Conservation (phyloP, 2,329 filamentous ascomycete genomes). For the Aphanocladium album region DNA sequence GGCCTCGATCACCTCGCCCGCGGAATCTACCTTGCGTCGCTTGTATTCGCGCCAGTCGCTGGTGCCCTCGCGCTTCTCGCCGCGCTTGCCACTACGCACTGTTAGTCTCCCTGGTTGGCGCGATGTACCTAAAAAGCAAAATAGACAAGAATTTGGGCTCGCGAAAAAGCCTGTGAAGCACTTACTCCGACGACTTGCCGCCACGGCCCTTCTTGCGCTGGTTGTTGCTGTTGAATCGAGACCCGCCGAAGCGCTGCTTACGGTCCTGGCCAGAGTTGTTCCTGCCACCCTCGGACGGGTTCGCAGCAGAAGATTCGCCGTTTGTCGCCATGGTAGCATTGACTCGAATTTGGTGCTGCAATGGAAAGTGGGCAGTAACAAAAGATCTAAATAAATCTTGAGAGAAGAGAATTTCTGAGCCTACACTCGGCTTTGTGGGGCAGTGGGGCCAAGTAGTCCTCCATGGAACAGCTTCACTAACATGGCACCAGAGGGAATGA, state of each 20-base stretch:
- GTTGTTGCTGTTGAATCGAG: conserved; percentile 10
- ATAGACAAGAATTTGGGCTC: neutral
- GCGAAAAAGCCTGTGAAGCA: neutral
- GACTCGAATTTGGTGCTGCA: neutral
- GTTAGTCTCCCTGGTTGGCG: conserved; percentile 11
- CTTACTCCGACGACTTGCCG: conserved; percentile 9
- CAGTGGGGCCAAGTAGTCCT: neutral
- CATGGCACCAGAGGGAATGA: neutral
- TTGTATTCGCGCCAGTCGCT: conserved; percentile 38
- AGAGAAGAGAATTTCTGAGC: conserved; percentile 10
- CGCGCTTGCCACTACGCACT: conserved; percentile 6
- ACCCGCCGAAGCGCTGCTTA: conserved; percentile 7
- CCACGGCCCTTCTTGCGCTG: conserved; percentile 1
- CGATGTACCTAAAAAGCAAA: neutral
- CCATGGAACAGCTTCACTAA: neutral
- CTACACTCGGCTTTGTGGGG: conserved; percentile 1
- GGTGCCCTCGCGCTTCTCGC: conserved; percentile 35
- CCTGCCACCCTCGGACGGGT: conserved; percentile 2
- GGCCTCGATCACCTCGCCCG: conserved; percentile 28
- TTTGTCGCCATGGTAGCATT: conserved; percentile 12
- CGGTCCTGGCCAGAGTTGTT: conserved; percentile 1
- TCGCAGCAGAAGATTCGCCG: conserved; percentile 11
- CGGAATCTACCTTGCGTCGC: conserved; percentile 35
- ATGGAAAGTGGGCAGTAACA: neutral
- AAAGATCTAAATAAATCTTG: neutral